Evolutionary conservation across 352 stramenopile species (phyloP), one percentile per base, ranked within the genome.

Genomic region (Globisporangium cederbergense): DNA sequence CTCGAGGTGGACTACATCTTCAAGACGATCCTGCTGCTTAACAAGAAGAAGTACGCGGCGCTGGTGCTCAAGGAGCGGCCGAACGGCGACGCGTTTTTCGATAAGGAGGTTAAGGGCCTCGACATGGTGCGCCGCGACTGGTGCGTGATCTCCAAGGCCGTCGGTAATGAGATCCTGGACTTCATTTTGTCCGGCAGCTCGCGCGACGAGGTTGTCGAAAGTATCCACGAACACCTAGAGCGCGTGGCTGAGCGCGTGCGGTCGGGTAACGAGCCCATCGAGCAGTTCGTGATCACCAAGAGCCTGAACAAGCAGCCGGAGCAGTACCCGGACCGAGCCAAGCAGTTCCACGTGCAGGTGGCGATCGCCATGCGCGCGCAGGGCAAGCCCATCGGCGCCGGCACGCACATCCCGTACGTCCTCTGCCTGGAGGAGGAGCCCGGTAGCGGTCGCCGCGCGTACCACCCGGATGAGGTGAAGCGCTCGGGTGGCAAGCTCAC

Each of bases 21-120:
- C 77, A 98, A 98, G 74, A 93, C 86, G 7, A 99, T 99, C 83
- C 79, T 99, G 49, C 84, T 99, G 50, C 88, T 99, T 32, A 99
- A 99, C 80, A 99, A 99, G 81, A 99, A 99, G 77, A 99, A 99
- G 76, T 99, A 99, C 74, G 98, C 98, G 1, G 97, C 98, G 30
- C 75, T 99, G 2, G 95, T 98, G 11, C 82, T 98, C 8, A 92
- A 98, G 20, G 89, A 98, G 66, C 70, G 67, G 16, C 66, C 71
- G 10, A 76, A 83, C n/a, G 64, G 68, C 28, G 77, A 90, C 36
- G 71, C 76, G 9, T 66, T 66, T n/a, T 97, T 96, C 59, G 86
- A 98, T 42, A 98, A 98, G 64, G 98, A 99, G 75, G 97, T 98
- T 47, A 99, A 99, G 74, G 98, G 97, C 78, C 81, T 97, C 38